These are phyloP conservation scores for Aureobasidium sp. DNA, from an alignment of 2,329 filamentous ascomycete genomes.

Conservation along the genomic window DNA sequence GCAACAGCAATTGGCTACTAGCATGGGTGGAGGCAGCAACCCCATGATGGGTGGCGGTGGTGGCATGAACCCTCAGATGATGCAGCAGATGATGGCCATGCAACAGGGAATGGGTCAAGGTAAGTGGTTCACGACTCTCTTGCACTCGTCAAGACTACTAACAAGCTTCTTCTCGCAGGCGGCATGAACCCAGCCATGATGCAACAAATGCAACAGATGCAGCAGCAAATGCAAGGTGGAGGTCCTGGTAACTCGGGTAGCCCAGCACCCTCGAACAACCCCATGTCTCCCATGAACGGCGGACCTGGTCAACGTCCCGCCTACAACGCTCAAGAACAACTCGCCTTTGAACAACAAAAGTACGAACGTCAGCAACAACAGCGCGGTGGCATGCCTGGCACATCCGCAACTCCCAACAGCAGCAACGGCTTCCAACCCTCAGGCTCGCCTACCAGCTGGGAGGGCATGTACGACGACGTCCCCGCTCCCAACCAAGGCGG, in stretches of 20 bases:
- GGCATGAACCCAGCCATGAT: constrained; percentile 66
- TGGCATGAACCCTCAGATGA: constrained; percentile 43
- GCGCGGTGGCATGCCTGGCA: constrained; percentile 1
- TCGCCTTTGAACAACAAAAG: constrained; percentile 69
- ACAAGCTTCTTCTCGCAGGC: neutral
- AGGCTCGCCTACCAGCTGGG: constrained; percentile 77
- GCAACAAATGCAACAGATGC: constrained; percentile 62
- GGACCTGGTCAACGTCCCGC: constrained; percentile 34
- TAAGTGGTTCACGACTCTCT: neutral
- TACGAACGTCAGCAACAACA: constrained; percentile 61
- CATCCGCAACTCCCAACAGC: constrained; percentile 30
- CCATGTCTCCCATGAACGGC: constrained; percentile 18
- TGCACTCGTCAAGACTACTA: neutral
- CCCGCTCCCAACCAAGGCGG: constrained; percentile 58
- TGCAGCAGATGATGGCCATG: constrained; percentile 33
- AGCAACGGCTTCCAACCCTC: constrained; percentile 39
- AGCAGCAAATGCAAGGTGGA: constrained; percentile 51
- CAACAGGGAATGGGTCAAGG: constrained; percentile 23
- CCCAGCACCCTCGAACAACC: constrained; percentile 15
- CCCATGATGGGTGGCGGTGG: constrained; percentile 36
- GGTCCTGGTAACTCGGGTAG: constrained; percentile 17
- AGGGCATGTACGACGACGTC: constrained; percentile 96
- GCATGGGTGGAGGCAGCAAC: constrained; percentile 47
- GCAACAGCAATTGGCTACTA: constrained; percentile 62
- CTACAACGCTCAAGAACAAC: constrained; percentile 63